phyloP scores from a whole-genome alignment of 2,329 filamentous ascomycete species.

The Botrytis byssoidea region DNA sequence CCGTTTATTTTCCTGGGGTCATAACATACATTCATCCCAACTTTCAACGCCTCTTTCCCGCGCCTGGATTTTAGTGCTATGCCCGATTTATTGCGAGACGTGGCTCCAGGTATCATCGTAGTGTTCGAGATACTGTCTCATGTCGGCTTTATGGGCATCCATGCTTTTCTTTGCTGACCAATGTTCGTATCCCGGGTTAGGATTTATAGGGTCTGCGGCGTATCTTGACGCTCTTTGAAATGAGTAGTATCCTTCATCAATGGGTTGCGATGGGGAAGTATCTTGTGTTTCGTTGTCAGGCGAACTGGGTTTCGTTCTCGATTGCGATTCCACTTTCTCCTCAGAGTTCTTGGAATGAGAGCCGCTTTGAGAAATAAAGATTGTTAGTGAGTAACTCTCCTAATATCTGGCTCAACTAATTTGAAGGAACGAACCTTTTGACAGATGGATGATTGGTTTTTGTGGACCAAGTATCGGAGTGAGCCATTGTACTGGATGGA shows the following conservation, averaged over 20 bases:
- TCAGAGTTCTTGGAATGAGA: not conserved
- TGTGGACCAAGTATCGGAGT: constrained; percentile 10
- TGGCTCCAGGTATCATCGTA: constrained; percentile 10
- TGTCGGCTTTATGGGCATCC: not conserved
- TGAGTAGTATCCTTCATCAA: not conserved
- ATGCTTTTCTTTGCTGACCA: constrained; percentile 6
- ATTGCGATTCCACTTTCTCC: not conserved
- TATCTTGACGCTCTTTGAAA: constrained; percentile 2
- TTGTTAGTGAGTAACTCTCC: not conserved
- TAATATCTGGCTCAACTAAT: not conserved
- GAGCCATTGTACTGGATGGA: not conserved
- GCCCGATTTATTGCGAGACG: not conserved
- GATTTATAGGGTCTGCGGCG: constrained; percentile 4
- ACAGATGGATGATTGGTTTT: constrained; percentile 6
- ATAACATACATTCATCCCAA: not conserved
- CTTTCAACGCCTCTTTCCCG: not conserved
- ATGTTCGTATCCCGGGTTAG: constrained; percentile 10
- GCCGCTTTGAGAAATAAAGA: no score
- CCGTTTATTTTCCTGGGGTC: not conserved
- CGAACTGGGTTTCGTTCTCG: constrained; percentile 6
- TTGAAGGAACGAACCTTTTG: not conserved
- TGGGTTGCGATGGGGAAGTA: not conserved
- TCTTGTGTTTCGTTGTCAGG: not conserved
- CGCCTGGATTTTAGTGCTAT: not conserved
- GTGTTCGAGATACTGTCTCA: not conserved